Percentiles rank a stretch among this genome's conserved stretches.
Conservation (phyloP, 2,329 filamentous ascomycete species). For the Gnomoniopsis sp. region DNA sequence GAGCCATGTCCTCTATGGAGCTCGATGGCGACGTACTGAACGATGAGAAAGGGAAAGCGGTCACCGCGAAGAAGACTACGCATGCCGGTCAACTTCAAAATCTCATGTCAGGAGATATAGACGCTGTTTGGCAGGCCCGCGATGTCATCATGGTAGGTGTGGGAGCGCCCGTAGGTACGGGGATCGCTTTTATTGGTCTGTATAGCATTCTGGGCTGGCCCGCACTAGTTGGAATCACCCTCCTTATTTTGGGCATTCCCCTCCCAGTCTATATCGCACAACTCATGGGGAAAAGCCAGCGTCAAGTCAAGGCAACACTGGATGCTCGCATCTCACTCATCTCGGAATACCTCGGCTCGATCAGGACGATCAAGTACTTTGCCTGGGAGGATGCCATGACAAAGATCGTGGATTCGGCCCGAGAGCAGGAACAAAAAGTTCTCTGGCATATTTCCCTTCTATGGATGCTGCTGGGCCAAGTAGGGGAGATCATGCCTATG, state of each 20-base stretch:
- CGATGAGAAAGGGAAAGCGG: constrained; percentile 23
- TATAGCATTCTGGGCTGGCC: constrained; percentile 56
- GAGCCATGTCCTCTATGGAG: constrained; percentile 53
- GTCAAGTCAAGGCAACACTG: constrained; percentile 51
- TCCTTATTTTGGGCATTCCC: constrained; percentile 46
- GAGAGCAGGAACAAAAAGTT: constrained; percentile 48
- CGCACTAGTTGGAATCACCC: constrained; percentile 47
- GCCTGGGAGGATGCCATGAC: constrained; percentile 55
- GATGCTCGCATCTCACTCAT: constrained; percentile 56
- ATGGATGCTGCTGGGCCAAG: constrained; percentile 42
- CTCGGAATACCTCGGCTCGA: constrained; percentile 55
- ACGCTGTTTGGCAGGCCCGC: constrained; percentile 49
- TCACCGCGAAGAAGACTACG: constrained; percentile 19
- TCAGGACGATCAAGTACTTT: constrained; percentile 59
- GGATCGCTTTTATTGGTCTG: constrained; percentile 46
- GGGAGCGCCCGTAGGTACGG: constrained; percentile 44
- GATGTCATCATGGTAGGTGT: constrained; percentile 46
- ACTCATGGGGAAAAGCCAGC: constrained; percentile 47
- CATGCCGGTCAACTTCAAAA: constrained; percentile 32
- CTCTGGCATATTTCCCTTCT: constrained; percentile 52
- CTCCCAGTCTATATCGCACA: constrained; percentile 47
- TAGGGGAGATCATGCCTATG: constrained; percentile 50
- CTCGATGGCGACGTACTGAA: constrained; percentile 52
- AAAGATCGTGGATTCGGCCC: constrained; percentile 46
- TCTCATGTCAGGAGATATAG: constrained; percentile 57